Percentiles rank a stretch among this genome's conserved stretches.
These are phyloP conservation scores for Galerina sulciceps DNA, from an alignment of 768 basidiomycete species.

Conservation along the genomic window DNA sequence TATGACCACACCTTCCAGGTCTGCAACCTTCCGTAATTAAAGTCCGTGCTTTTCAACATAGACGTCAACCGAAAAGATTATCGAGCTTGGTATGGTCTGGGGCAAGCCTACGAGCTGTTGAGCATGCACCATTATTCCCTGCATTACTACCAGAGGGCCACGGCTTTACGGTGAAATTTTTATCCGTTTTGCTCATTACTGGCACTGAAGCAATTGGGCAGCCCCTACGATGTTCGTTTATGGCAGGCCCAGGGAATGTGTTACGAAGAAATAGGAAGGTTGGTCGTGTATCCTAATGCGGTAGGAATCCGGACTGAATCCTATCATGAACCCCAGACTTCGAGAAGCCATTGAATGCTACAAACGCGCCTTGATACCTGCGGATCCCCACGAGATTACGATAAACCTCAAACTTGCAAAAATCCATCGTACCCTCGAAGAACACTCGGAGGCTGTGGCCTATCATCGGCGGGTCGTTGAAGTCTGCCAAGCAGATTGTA, in stretches of 20 bases:
- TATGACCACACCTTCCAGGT: slow-evolving; percentile 37
- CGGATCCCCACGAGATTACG: slow-evolving; percentile 75
- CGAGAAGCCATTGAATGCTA: slow-evolving; percentile 92
- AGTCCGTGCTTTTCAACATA: slow-evolving; percentile 30
- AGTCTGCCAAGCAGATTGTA: slow-evolving; percentile 67
- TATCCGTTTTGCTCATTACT: not conserved
- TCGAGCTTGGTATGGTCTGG: slow-evolving; percentile 97
- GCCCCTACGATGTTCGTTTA: slow-evolving; percentile 94
- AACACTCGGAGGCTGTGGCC: slow-evolving; percentile 68
- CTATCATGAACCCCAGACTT: slow-evolving; percentile 47
- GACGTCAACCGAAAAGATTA: slow-evolving; percentile 98
- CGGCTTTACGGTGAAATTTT: slow-evolving; percentile 75
- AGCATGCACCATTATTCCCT: slow-evolving; percentile 97
- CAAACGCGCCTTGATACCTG: slow-evolving; percentile 85
- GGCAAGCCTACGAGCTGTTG: slow-evolving; percentile 95
- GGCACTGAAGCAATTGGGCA: slow-evolving; percentile 29
- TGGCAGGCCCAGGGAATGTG: slow-evolving; percentile 96
- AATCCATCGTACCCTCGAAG: slow-evolving; percentile 69
- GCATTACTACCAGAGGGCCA: slow-evolving; percentile 96
- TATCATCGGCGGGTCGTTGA: slow-evolving; percentile 85
- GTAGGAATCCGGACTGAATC: not conserved
- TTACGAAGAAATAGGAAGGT: slow-evolving; percentile 92
- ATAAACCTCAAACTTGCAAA: slow-evolving; percentile 77
- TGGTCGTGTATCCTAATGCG: slow-evolving; percentile 10
- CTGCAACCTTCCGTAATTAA: not conserved